These are phyloP conservation scores for Macrophomina phaseolina DNA, from an alignment of 2,329 filamentous ascomycete genomes.

Conservation along the genomic window DNA sequence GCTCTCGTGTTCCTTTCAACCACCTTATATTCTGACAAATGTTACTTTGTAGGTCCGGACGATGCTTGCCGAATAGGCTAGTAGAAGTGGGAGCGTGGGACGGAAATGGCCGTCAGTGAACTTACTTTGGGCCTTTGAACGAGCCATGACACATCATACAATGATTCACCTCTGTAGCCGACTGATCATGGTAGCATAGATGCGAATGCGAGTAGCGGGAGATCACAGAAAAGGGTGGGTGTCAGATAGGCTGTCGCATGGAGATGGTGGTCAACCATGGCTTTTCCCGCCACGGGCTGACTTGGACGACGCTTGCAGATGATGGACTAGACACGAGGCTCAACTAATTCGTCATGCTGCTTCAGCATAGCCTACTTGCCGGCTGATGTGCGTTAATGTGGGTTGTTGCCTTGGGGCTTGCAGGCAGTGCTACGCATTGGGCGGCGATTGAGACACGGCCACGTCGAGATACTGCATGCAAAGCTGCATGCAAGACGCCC, in stretches of 20 bases:
- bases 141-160: background rate
- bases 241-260: background rate
- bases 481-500: background rate
- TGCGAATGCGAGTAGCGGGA: background rate
- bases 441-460: constrained; percentile 10
- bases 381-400: background rate
- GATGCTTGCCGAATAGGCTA: no score
- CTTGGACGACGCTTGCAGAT: no score
- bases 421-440: background rate
- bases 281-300: background rate
- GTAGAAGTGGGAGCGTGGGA: no score
- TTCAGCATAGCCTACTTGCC: background rate
- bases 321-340: background rate
- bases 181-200: background rate
- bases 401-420: background rate
- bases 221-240: background rate
- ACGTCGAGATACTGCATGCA: background rate
- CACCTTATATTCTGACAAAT: background rate
- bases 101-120: background rate
- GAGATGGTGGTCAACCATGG: background rate
- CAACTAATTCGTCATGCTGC: background rate
- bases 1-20: background rate
- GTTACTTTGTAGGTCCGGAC: no score
- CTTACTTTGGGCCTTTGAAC: background rate
- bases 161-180: background rate